Evolutionary conservation across 768 basidiomycete genomes (phyloP), one percentile per base, ranked within the genome.

Genomic region (Boletus vinaceobasis): DNA sequence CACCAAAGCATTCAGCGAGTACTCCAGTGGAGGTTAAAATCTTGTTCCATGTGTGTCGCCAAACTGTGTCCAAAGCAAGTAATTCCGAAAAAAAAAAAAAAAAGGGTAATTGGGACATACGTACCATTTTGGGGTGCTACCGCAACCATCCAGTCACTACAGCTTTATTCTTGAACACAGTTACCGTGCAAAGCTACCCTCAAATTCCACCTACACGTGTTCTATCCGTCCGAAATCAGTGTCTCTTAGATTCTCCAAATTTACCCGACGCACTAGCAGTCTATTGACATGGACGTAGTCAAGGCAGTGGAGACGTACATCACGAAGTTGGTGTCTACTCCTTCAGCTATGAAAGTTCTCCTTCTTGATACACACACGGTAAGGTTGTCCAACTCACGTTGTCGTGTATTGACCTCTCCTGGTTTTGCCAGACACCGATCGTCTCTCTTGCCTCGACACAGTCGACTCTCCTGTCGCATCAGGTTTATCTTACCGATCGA

Each of bases 401-500:
- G 2, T 31, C 29, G 8, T 37, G 19, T 35, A 36, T 47, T 58
- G 5, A 59, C 31, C 11, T 45, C 38, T 42, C 15, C 17, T 56
- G 26, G 19, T 48, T 69, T 26, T 43, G 35, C n/a, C 59, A 91
- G 93, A 98, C 96, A 7, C 95, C 96, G 1, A 95, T 98, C 56
- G 87, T 99, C 7, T 98, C 95, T 4, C 79, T 98, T 17, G 90
- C 95, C 3, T 87, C 92, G 1, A 98, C 97, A 0, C 97, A 98
- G 68, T 93, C 94, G 3, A 88, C 86, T 9, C 79, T 99, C 29
- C 78, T 99, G 40, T 87, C 94, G 3, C 93, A 98, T 62, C 95
- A 99, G 68, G 92, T 98, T 40, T 99, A 99, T 74, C 82, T 99
- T 50, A 99, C 96, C 5, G 97, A 99, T 75, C 82, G 94, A 52